A percentile compares a stretch with the other conserved stretches of the same genome.
Evolutionary conservation across 257 asterid species (phyloP).

Genomic region (Petrea volubilis): DNA sequence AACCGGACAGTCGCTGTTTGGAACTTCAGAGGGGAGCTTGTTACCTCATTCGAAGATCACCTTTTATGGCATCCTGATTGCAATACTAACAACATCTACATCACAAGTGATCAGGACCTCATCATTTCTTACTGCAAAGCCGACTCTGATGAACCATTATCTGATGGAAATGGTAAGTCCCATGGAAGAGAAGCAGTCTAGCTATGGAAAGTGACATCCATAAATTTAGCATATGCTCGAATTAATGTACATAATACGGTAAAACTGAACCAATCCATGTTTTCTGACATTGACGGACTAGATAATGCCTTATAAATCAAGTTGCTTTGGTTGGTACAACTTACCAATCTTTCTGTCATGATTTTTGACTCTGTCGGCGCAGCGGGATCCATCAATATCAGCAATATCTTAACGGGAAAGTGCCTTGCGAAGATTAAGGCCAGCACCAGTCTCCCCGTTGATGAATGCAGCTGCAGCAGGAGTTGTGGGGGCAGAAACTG

Average conservation of each 20-base stretch:
- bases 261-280: too few relatives aligned
- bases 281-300: neutral
- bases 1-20: slow-evolving; percentile 84
- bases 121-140: slow-evolving; percentile 86
- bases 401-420: slow-evolving; percentile 81
- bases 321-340: neutral
- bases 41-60: slow-evolving; percentile 87
- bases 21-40: slow-evolving; percentile 91
- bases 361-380: slow-evolving; percentile 24
- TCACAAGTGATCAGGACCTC: slow-evolving; percentile 84
- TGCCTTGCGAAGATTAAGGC: slow-evolving; percentile 84
- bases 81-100: slow-evolving; percentile 85
- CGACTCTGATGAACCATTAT: slow-evolving; percentile 55
- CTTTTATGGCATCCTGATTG: slow-evolving; percentile 91
- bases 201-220: neutral
- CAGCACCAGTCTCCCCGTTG: slow-evolving; percentile 36
- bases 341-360: too few relatives aligned
- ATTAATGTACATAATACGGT: too few relatives aligned
- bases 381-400: slow-evolving; percentile 79
- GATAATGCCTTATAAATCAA: neutral
- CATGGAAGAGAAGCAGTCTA: neutral
- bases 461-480: slow-evolving; percentile 48
- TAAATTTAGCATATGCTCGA: too few relatives aligned
- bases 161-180: slow-evolving; percentile 66
- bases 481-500: slow-evolving; percentile 56